Evolutionary conservation across 2,329 filamentous ascomycete genomes (phyloP), one percentile per base, ranked within the genome.

Genomic region (Neoscytalidium dimidiatum): DNA sequence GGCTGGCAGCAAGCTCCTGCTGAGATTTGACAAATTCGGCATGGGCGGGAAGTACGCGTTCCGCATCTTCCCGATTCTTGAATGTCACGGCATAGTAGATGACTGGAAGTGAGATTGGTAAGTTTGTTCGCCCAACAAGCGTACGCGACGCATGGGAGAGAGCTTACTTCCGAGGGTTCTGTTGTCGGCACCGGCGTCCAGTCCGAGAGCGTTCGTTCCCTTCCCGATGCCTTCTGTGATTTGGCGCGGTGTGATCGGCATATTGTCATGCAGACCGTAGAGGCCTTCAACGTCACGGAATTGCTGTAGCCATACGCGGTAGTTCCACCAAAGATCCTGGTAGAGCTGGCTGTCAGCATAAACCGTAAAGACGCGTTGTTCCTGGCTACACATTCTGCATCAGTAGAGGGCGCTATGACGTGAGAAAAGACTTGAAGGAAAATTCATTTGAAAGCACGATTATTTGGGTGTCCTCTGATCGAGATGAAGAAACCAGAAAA

Each of bases 181-280:
- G 44, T 48, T 48, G 21, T 21, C 21, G 23, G 44, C 13, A 17
- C 21, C 4, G 11, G 19, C 13, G 9, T 71, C 70, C 5, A 72
- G 64, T 1, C 69, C 68, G n/a, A 71, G 44, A 17, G 71, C 48
- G 23, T 67, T 67, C 1, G 67, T 66, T 9, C 66, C 68, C 11
- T 53, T 60, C 21, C 57, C 31, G 2, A 60, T 21, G 26, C 44
- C 43, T 13, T 46, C 0, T 8, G 9, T 11, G 4, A 48, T 21
- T 28, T 48, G 44, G 2, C 44, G 44, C 8, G 44, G 44, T 5
- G 44, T 48, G 21, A 48, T 28, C 6, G 44, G 44, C 44, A 48
- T 48, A 21, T 48, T 48, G 21, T 26, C 44, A 26, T 48, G 44
- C 44, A 48, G 44, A 13, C 44, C 44, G 3, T 26, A 48, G 11